A percentile compares a stretch with the other conserved stretches of the same genome.
These are phyloP conservation scores for Trypanosoma theileri DNA, from an alignment of 208 protist species.

Conservation along the genomic window DNA sequence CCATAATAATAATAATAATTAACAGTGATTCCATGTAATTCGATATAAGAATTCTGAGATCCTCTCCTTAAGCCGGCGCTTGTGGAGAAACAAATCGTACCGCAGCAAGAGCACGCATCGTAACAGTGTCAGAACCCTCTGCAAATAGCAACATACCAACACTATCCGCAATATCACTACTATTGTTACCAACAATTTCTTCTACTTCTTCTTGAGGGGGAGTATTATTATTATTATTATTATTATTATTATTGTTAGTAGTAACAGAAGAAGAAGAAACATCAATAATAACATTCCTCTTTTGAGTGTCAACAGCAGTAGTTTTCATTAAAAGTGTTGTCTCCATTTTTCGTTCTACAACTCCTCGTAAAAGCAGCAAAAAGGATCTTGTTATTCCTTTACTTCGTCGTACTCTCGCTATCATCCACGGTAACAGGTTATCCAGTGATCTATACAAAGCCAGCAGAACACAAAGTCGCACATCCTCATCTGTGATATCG, in stretches of 20 bases:
- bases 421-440: constrained; percentile 32
- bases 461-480: constrained; percentile 45
- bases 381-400: constrained; percentile 10
- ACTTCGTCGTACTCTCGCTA: neutral
- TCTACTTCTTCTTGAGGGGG: neutral
- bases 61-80: neutral
- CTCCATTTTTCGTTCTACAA: constrained; percentile 19
- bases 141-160: constrained; percentile 20
- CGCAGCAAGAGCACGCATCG: constrained; percentile 21
- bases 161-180: neutral
- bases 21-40: constrained; percentile 19
- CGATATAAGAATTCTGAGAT: no score
- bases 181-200: neutral
- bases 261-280: neutral
- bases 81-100: constrained; percentile 19
- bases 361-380: neutral
- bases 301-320: neutral
- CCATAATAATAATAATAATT: constrained; percentile 9
- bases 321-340: constrained; percentile 9
- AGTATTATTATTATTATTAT: neutral
- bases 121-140: constrained; percentile 23
- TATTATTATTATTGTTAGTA: neutral
- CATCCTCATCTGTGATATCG: constrained; percentile 34
- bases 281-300: no score
- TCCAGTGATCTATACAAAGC: constrained; percentile 52